Evolutionary conservation across 2,329 filamentous ascomycete genomes (phyloP).

Genomic region (Talaromyces sp.): DNA sequence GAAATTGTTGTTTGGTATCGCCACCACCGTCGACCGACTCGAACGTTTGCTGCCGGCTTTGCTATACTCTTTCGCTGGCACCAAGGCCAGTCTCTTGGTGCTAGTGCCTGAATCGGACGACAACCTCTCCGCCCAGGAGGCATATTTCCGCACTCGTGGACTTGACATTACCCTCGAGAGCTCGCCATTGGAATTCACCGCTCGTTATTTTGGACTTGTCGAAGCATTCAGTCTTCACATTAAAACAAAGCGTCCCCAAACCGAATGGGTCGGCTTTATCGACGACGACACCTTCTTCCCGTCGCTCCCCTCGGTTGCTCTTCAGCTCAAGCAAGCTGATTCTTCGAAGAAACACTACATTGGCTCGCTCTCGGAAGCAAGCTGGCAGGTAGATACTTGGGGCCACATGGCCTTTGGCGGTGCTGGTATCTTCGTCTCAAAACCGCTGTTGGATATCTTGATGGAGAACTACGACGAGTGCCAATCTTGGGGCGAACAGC

Average conservation of each 20-base stretch:
- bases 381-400: slow-evolving; percentile 46
- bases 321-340: slow-evolving; percentile 42
- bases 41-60: slow-evolving; percentile 42
- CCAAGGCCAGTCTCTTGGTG: slow-evolving; percentile 43
- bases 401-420: slow-evolving; percentile 47
- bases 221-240: slow-evolving; percentile 42
- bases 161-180: slow-evolving; percentile 41
- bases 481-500: slow-evolving; percentile 44
- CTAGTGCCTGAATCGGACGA: slow-evolving; percentile 43
- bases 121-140: slow-evolving; percentile 40
- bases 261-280: slow-evolving; percentile 44
- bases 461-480: slow-evolving; percentile 43
- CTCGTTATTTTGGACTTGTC: slow-evolving; percentile 45
- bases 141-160: slow-evolving; percentile 44
- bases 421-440: slow-evolving; percentile 46
- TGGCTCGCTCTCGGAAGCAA: slow-evolving; percentile 44
- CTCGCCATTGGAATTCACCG: slow-evolving; percentile 43
- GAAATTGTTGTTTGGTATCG: slow-evolving; percentile 43
- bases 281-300: slow-evolving; percentile 48
- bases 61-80: slow-evolving; percentile 44
- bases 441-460: slow-evolving; percentile 40
- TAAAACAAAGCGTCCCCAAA: slow-evolving; percentile 40
- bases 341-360: slow-evolving; percentile 44
- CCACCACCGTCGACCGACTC: slow-evolving; percentile 45
- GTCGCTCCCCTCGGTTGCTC: slow-evolving; percentile 37